A percentile compares a stretch with the other conserved stretches of the same genome.
Conservation (phyloP, 257 asterid species). For the Solanum appendiculatum region DNA sequence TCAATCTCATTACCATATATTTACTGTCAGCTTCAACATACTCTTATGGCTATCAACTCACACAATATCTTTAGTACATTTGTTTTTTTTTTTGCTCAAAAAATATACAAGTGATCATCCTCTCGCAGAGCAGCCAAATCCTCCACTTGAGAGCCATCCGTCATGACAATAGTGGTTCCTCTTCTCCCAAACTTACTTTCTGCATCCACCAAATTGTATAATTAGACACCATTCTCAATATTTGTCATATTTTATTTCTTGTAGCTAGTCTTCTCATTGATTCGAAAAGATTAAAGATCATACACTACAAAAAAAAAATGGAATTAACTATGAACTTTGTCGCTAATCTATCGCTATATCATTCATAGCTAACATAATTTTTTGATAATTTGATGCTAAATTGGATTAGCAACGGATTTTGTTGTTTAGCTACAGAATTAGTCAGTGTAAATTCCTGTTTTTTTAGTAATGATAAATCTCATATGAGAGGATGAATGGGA, state of each 20-base stretch:
- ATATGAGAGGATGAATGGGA: neutral
- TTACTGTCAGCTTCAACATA: neutral
- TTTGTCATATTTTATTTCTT: no score
- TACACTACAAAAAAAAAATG: no score
- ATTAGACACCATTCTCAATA: neutral
- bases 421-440: no score
- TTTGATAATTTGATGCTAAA: neutral
- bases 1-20: neutral
- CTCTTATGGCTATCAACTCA: neutral
- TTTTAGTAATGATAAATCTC: no score
- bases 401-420: no score
- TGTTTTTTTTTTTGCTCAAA: conserved; percentile 12
- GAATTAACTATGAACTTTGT: neutral
- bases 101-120: conserved; percentile 70
- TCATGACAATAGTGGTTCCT: conserved; percentile 55
- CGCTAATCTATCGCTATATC: neutral
- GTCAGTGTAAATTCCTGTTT: no score
- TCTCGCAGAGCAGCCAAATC: conserved; percentile 69
- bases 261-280: no score
- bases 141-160: conserved; percentile 79
- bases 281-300: no score
- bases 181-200: conserved; percentile 63
- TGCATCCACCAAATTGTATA: conserved; percentile 25
- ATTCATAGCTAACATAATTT: neutral
- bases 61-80: neutral